Evolutionary conservation across 164 flowering plant genomes (phyloP), one percentile per base, ranked within the genome.

Genomic region (Stephania yunnanensis): DNA sequence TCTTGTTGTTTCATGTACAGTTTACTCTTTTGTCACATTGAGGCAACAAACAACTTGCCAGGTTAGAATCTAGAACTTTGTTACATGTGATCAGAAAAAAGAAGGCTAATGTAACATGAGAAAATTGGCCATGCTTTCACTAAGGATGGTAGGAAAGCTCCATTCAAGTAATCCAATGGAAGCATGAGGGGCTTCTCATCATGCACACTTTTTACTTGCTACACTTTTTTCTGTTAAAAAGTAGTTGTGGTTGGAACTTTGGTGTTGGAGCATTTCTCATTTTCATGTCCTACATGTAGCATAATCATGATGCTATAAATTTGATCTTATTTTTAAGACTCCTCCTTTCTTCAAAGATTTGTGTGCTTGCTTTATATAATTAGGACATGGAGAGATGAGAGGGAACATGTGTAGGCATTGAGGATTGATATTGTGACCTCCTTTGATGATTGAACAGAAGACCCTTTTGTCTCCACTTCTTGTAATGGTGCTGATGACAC

Each of bases 401-500:
- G 64, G 64, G 20, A 58, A 58, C 64, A 58, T 58, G 13, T 58
- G 36, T 42, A 44, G 66, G 36, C 29, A 13, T 22, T 20, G 67
- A 58, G 67, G 48, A 22, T 36, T 11, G n/a, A 72, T 61, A 46
- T 9, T 11, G 55, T 50, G 42, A 65, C 70, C 46, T 22, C 58
- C 48, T 58, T 69, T 81, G 85, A 86, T 87, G 85, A 87, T 86
- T 80, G 76, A 80, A 79, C 30, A 76, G 83, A 82, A 36, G 88
- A 86, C 85, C 70, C 80, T 79, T 83, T 83, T 82, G 86, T 81
- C 84, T 82, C 86, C 90, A 87, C 80, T 78, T 44, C 55, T 30
- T 53, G 50, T 36, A 72, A 69, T 45, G 73, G 73, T 68, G 73
- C 70, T 71, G 78, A 71, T 45, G 70, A 58, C 64, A 15, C 64